Conservation (phyloP, 306 rosid genomes). For the Oxytropis ochrocephala region DNA sequence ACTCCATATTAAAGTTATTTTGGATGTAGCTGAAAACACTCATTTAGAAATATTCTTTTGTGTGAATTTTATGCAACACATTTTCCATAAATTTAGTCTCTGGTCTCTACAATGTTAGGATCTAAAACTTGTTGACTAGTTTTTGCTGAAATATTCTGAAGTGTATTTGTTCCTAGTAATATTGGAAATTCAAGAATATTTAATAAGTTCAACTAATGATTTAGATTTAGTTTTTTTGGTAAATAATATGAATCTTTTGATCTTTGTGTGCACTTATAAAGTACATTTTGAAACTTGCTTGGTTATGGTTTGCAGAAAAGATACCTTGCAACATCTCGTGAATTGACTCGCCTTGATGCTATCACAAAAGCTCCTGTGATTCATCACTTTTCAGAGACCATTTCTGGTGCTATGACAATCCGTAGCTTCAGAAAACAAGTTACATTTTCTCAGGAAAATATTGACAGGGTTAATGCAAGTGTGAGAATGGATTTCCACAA, state of each 20-base stretch:
- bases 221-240: background rate
- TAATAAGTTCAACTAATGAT: background rate
- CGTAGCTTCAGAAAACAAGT: conserved; percentile 59
- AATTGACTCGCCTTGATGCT: conserved; percentile 70
- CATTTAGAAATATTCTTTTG: too few relatives aligned
- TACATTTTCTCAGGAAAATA: conserved; percentile 48
- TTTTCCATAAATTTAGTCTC: too few relatives aligned
- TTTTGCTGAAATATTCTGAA: background rate
- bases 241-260: background rate
- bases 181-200: background rate
- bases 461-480: conserved; percentile 61
- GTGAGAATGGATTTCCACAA: conserved; percentile 86
- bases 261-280: too few relatives aligned
- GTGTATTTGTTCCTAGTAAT: background rate
- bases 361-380: conserved; percentile 91
- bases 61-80: too few relatives aligned
- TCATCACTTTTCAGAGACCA: conserved; percentile 86
- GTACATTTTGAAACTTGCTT: background rate
- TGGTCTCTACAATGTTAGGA: too few relatives aligned
- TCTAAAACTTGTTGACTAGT: background rate
- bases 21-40: too few relatives aligned
- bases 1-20: too few relatives aligned
- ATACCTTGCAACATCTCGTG: conserved; percentile 76
- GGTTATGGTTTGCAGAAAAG: conserved; percentile 45
- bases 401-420: conserved; percentile 80